Base-by-base conservation (phyloP, 2,329 filamentous ascomycete species). In the Trichoderma sp. region DNA sequence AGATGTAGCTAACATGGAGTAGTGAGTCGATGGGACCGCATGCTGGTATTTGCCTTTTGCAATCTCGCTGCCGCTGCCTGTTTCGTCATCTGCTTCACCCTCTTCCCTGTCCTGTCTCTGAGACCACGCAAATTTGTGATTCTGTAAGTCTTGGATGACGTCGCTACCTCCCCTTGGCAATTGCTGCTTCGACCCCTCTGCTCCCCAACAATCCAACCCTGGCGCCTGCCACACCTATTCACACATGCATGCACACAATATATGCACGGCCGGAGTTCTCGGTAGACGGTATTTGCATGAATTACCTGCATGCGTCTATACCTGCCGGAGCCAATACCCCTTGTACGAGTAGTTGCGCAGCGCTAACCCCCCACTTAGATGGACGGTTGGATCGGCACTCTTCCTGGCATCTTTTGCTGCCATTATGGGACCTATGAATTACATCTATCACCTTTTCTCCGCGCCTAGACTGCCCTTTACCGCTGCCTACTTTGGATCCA, bases 1-100 rank as follows among this genome's bases (percentile, higher is more conserved):
- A 72, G 69, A 76, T 75, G 78, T 77, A 71, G 73, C 78, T 81
- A 79, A 81, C 78, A 70, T 72, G 66, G 68, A 71, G 76, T 81
- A 98, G 96, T 99, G 84, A 97, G 93, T 83, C 89, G 95, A 83
- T 98, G 95, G 96, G 96, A 99, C 82, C 92, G 95, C 69, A 83
- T 98, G 77, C 86, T 99, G 79, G 88, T 98, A 76, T 99, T 99
- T 81, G 90, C 88, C 73, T 93, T 90, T 77, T 96, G 95, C 83
- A 97, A 97, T 81, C 81, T 97, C 75, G 94, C 91, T 71, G 94
- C 96, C 72, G 85, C 93, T 72, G 93, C 92, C 74, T 95, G 96
- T 84, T 98, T 99, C 84, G 89, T 96, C 79, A 89, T 97, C 75
- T 94, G 92, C 84, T 97, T 98, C 83, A 90, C 90, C 74, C 85